Base-by-base conservation (phyloP, 1,139 yeast genomes). In the Saccharomyces pastorianus region DNA sequence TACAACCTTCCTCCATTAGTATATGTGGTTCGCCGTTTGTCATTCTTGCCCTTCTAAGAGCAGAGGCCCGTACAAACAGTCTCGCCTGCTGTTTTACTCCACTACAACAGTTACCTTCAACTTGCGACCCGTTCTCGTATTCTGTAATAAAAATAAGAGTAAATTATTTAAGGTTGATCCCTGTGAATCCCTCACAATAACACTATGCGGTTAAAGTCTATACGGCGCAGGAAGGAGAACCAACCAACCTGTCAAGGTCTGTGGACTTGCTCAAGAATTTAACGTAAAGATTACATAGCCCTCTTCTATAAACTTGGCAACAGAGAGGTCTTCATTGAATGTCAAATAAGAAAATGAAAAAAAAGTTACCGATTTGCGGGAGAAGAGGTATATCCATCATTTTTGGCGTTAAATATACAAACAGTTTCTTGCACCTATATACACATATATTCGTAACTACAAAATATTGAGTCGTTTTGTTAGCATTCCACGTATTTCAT, bases 71-170 rank as follows among this genome's bases (percentile, higher is more conserved):
- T 17, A 68, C 59, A 51, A 66, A 68, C 31, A 68, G 54, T 20
- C 66, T 64, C 17, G 70, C 70, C 51, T 66, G 71, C 41, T 60
- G 59, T 42, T 64, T 59, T 66, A 64, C 64, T 48, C 58, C 63
- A 25, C 55, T 53, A 49, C 67, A 63, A 9, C 42, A 34, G 42
- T 9, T 34, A 14, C 42, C 42, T 34, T 34, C 42, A 34, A 34
- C 9, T 11, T 34, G 42, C 23, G 23, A 3, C 7, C 23, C 9
- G 8, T 34, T 14, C 3, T 34, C 42, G 27, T 53, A 49, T 20
- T 28, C 51, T 23, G 28, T 20, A n/a, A n/a, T 20, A 20, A 20
- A 2, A 20, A 20, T 20, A 3, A 20, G 23, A 3, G 3, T 28
- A 28, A 28, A 28, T 5, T 28, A 9, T 9, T 28, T 9, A 2